Conservation (phyloP, 176 grass and related monocot species). For the Zizania latifolia region DNA sequence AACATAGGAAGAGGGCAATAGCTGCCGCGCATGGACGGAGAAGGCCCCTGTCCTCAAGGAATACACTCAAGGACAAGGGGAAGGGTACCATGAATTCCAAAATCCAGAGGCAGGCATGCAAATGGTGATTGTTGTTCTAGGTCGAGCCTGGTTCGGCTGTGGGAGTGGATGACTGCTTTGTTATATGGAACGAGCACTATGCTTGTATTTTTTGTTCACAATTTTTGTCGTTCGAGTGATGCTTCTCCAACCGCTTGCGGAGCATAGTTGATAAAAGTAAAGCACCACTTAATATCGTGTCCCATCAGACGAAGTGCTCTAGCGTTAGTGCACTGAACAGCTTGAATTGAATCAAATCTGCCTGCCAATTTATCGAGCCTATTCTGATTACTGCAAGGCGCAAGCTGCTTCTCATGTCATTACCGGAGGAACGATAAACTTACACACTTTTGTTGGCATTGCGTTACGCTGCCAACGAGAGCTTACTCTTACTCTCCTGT, state of each 20-base stretch:
- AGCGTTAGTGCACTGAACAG: too few species aligned
- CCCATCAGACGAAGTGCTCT: too few species aligned
- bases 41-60: slow-evolving; percentile 48
- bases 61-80: slow-evolving; percentile 81
- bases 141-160: not conserved
- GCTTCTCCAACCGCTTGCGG: not conserved
- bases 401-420: not conserved
- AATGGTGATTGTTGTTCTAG: slow-evolving; percentile 39
- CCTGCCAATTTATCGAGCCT: not conserved
- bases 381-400: not conserved
- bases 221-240: not conserved
- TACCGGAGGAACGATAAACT: not conserved
- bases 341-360: not conserved
- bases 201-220: not conserved
- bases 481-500: too few species aligned
- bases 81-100: slow-evolving; percentile 86
- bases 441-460: too few species aligned
- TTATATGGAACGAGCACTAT: not conserved
- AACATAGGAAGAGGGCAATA: slow-evolving; percentile 57
- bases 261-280: not conserved
- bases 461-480: too few species aligned
- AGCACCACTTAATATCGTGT: not conserved
- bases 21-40: slow-evolving; percentile 43
- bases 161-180: not conserved
- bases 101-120: slow-evolving; percentile 60